Evolutionary conservation across 441 rosid species (phyloP).

Genomic region (Jatropha podagrica): DNA sequence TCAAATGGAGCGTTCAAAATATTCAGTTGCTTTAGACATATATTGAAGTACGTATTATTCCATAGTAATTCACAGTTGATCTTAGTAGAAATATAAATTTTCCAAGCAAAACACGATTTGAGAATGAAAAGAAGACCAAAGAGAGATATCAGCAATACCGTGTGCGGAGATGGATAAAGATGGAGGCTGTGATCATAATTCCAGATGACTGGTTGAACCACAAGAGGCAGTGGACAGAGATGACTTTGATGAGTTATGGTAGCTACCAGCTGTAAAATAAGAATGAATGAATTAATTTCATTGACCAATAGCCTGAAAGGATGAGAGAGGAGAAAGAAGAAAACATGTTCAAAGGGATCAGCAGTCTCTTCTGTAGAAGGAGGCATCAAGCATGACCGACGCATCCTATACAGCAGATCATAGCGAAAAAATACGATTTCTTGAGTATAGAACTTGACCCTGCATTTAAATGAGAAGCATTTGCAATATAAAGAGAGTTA

Average conservation of each 20-base stretch:
- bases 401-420: conserved; percentile 87
- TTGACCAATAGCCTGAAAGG: conserved; percentile 12
- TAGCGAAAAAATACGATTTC: conserved; percentile 92
- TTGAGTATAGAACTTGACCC: conserved; percentile 84
- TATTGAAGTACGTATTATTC: not conserved
- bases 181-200: conserved; percentile 89
- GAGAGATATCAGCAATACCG: conserved; percentile 40
- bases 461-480: conserved; percentile 34
- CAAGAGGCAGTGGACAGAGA: conserved; percentile 90
- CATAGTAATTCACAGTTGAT: not conserved
- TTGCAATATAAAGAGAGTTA: not conserved
- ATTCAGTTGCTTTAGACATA: not conserved
- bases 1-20: not conserved
- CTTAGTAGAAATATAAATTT: not conserved
- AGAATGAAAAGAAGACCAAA: not conserved
- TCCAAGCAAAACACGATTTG: not conserved
- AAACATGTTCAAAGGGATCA: conserved; percentile 86
- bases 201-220: conserved; percentile 91
- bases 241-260: conserved; percentile 96
- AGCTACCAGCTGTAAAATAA: conserved; percentile 73
- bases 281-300: conserved; percentile 13
- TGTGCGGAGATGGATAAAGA: conserved; percentile 86
- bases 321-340: conserved; percentile 13
- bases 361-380: conserved; percentile 85
- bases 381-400: conserved; percentile 87